phyloP scores from a whole-genome alignment of 148 eudicot genomes.

The Camellia japonica region DNA sequence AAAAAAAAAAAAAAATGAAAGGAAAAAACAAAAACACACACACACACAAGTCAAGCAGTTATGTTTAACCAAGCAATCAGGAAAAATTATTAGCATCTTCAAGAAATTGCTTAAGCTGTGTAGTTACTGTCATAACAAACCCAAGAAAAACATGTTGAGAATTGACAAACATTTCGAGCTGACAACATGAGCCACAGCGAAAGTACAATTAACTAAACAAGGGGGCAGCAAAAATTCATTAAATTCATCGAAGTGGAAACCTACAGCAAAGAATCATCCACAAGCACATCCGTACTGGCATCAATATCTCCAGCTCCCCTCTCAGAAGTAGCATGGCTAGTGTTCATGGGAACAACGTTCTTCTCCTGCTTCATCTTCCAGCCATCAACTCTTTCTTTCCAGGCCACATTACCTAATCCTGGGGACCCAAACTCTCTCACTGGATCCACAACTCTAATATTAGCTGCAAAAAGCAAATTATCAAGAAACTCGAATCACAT shows the following conservation, averaged over 20 bases:
- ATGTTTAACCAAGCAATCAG: not conserved
- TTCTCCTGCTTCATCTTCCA: slow-evolving; percentile 66
- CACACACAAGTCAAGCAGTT: not conserved
- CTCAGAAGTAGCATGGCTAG: slow-evolving; percentile 70
- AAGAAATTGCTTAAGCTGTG: not conserved
- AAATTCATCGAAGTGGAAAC: slow-evolving; percentile 17
- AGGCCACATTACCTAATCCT: slow-evolving; percentile 61
- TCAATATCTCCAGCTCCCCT: slow-evolving; percentile 70
- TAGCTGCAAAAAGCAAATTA: slow-evolving; percentile 41
- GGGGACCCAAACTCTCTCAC: slow-evolving; percentile 52
- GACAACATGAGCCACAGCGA: not conserved
- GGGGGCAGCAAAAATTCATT: not conserved
- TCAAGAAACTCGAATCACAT: not conserved
- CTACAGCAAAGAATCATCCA: slow-evolving; percentile 58
- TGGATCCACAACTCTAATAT: slow-evolving; percentile 47
- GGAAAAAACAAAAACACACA: not conserved
- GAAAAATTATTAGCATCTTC: not conserved
- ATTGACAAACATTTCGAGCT: not conserved
- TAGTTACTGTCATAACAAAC: not conserved
- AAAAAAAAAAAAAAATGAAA: not conserved
- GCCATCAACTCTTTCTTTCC: slow-evolving; percentile 72
- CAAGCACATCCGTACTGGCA: slow-evolving; percentile 58
- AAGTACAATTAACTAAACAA: not conserved
- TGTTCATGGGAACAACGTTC: slow-evolving; percentile 49
- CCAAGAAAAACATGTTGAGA: not conserved